Evolutionary conservation across 192 early-diverging fungal genomes (phyloP).

Genomic region (Spinellus fusiger): DNA sequence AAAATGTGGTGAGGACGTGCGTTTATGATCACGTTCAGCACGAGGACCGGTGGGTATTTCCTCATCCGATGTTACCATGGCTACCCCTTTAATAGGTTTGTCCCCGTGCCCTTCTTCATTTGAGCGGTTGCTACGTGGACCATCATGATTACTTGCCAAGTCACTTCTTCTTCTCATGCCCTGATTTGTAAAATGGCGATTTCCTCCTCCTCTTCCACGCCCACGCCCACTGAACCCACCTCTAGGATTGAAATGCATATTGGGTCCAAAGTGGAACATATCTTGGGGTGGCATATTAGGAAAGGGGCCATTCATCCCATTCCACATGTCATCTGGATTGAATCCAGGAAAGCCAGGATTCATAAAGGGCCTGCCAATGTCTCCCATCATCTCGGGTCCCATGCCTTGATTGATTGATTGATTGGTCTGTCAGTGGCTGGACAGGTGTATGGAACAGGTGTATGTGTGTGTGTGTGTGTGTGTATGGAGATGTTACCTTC

Average conservation of each 20-base stretch:
- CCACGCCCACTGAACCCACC: slow-evolving; percentile 9
- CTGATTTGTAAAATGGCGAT: background rate
- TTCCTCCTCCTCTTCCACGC: slow-evolving; percentile 9
- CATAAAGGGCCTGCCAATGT: background rate
- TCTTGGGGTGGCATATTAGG: slow-evolving; percentile 8
- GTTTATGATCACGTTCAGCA: slow-evolving; percentile 11
- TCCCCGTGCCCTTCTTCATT: background rate
- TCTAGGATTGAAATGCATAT: slow-evolving; percentile 1
- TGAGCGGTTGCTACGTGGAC: background rate
- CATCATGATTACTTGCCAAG: background rate
- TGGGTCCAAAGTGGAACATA: slow-evolving; percentile 12
- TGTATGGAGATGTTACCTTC: background rate
- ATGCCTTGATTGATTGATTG: background rate
- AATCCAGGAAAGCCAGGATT: slow-evolving; percentile 7
- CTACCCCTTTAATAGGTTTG: background rate
- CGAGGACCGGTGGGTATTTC: slow-evolving; percentile 24
- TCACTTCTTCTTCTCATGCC: slow-evolving; percentile 2
- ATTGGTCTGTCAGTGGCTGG: background rate
- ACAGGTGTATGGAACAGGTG: no score
- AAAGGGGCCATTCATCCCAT: background rate
- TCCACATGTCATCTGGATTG: background rate
- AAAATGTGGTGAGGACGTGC: background rate
- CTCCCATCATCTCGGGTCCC: background rate
- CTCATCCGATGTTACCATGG: background rate
- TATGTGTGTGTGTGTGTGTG: background rate